Evolutionary conservation across 1,284 basidiomycete genomes (phyloP).

Genomic region (Leccinum angustisporum): DNA sequence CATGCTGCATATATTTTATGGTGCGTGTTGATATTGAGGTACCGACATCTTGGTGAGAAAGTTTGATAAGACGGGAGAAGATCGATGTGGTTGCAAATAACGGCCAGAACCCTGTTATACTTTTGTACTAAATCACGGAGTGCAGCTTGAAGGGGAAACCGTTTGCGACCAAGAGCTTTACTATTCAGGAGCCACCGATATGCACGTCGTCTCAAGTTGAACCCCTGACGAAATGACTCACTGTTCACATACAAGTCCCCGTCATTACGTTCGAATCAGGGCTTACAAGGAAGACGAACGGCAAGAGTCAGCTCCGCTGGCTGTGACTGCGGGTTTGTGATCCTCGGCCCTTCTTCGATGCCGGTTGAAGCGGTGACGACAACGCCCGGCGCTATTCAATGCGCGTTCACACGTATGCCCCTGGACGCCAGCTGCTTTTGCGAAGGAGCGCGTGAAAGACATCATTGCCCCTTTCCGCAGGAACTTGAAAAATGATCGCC

Average conservation of each 20-base stretch:
- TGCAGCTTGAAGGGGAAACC: background rate
- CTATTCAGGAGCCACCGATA: slow-evolving; percentile 15
- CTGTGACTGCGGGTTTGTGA: slow-evolving; percentile 50
- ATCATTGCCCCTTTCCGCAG: slow-evolving; percentile 58
- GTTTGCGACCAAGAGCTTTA: slow-evolving; percentile 4
- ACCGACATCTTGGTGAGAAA: slow-evolving; percentile 7
- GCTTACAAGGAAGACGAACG: slow-evolving; percentile 47
- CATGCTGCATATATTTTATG: background rate
- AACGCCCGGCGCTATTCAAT: slow-evolving; percentile 49
- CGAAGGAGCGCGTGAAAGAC: slow-evolving; percentile 55
- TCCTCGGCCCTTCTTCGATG: background rate
- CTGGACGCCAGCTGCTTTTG: slow-evolving; percentile 58
- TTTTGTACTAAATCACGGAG: background rate
- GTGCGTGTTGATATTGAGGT: background rate
- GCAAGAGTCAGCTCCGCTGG: slow-evolving; percentile 55
- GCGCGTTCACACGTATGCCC: slow-evolving; percentile 59
- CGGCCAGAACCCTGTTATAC: slow-evolving; percentile 1
- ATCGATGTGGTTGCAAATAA: slow-evolving; percentile 2
- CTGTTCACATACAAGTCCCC: slow-evolving; percentile 37
- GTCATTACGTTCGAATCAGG: slow-evolving; percentile 42
- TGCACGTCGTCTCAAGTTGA: slow-evolving; percentile 9
- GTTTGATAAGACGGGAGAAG: slow-evolving; percentile 5
- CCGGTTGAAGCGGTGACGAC: slow-evolving; percentile 53
- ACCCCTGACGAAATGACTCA: background rate
- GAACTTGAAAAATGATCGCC: slow-evolving; percentile 43